A percentile compares a stretch with the other conserved stretches of the same genome.
Conservation (phyloP, 257 asterid species). For the Datura wrightii region DNA sequence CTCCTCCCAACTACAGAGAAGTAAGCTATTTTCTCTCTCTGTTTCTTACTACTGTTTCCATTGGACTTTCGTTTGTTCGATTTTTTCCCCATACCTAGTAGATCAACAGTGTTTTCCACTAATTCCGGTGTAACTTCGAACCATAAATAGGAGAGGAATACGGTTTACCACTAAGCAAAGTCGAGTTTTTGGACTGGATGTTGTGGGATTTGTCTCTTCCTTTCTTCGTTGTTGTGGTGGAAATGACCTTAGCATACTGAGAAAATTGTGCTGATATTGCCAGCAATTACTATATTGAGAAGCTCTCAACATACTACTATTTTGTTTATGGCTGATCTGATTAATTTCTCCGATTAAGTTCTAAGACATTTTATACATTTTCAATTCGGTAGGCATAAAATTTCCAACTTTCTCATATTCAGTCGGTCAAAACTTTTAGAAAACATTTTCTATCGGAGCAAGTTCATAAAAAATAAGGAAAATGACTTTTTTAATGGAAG, state of each 20-base stretch:
- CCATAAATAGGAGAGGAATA: background rate
- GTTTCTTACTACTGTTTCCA: background rate
- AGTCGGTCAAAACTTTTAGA: background rate
- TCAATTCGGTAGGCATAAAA: background rate
- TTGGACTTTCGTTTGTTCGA: background rate
- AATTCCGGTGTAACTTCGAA: background rate
- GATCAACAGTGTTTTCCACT: background rate
- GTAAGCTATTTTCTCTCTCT: slow-evolving; percentile 37
- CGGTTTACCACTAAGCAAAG: background rate
- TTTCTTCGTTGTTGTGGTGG: background rate
- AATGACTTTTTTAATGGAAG: too few relatives aligned
- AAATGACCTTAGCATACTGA: background rate
- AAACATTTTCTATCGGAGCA: background rate
- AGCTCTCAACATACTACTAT: background rate
- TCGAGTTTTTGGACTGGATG: background rate
- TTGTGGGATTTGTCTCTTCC: background rate
- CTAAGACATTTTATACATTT: background rate
- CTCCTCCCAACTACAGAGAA: slow-evolving; percentile 66
- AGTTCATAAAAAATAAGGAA: background rate
- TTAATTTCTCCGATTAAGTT: background rate
- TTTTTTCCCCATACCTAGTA: too few relatives aligned
- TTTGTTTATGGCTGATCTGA: background rate
- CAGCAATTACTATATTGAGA: background rate
- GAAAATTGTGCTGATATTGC: background rate
- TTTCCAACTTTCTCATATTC: background rate